Conservation (phyloP, 306 rosid species). For the Rubus parviflorus region DNA sequence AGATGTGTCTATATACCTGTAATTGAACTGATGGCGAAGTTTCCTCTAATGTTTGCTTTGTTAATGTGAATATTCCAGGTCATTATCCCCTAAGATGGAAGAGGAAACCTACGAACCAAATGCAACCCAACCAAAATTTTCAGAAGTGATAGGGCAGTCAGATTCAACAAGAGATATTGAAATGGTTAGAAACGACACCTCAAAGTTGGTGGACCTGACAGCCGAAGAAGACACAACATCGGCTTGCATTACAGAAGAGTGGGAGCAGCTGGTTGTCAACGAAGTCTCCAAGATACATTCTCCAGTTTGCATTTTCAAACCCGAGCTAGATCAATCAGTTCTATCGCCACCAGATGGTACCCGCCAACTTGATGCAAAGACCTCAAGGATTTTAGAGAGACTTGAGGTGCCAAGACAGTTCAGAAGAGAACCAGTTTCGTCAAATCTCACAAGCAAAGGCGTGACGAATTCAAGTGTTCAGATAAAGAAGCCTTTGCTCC, state of each 20-base stretch:
- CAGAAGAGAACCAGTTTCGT: constrained; percentile 39
- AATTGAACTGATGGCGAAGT: too few relatives aligned
- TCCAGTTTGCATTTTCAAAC: constrained; percentile 43
- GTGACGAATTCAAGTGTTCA: constrained; percentile 21
- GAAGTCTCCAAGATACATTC: constrained; percentile 49
- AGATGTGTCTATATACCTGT: not conserved
- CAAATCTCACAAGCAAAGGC: constrained; percentile 38
- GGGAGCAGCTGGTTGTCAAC: constrained; percentile 69
- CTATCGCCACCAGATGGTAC: constrained; percentile 39
- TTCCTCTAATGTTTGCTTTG: constrained; percentile 17
- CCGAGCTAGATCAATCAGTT: constrained; percentile 43
- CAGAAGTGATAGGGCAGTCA: not conserved
- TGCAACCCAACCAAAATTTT: constrained; percentile 36
- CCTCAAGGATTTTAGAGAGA: constrained; percentile 80
- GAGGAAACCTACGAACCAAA: constrained; percentile 36
- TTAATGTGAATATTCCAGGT: constrained; percentile 39
- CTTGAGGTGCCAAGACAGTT: constrained; percentile 72
- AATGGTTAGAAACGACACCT: not conserved
- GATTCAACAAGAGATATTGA: not conserved
- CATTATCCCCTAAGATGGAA: constrained; percentile 40
- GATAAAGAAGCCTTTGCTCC: constrained; percentile 47
- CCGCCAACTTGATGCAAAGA: constrained; percentile 52
- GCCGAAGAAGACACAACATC: constrained; percentile 5
- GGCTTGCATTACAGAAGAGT: constrained; percentile 53
- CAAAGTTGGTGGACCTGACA: constrained; percentile 5